Base-by-base conservation (phyloP, 768 basidiomycete genomes). In the Stropharia rugosoannulata region DNA sequence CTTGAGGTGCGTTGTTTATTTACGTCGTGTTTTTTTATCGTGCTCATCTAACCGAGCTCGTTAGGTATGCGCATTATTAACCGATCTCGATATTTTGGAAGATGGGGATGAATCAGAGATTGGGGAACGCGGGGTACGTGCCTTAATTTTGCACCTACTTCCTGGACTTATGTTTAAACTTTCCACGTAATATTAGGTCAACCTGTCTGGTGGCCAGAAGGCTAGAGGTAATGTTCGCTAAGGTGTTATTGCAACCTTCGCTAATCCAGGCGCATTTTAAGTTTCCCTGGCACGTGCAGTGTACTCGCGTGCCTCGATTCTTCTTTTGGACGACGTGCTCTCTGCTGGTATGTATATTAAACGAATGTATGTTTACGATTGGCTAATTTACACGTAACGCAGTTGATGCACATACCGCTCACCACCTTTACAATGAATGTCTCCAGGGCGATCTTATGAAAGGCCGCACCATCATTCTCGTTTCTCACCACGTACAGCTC, bases 401-500 rank as follows among this genome's bases (percentile, higher is more conserved):
- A 80, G 95, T 97, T 45, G 95, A 98, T 64, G 93, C 95, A 0
- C 94, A 95, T 65, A 95, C 93, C 5, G 95, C 95, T 12, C 82
- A 91, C 59, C 92, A 96, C 64, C 79, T 99, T 18, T 95, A 87
- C 70, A 74, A 85, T 49, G 73, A 91, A 62, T 97, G 94, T 63
- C 74, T 99, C 32, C 85, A 84, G 60, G 95, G 96, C 15, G 84
- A 88, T 16, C 77, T 98, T 36, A 84, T 95, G 79, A 72, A 75
- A 49, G 86, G 84, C 22, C 82, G 95, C 37, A 98, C 97, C 0
- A 75, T 95, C 59, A 84, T 98, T 56, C 80, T 99, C 12, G 96
- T 98, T 49, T 97, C 95, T 2, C 96, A 99, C 65, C 94, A 96
- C 65, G 90, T 97, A 35, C 90, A 94, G 64, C 79, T 98, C 4